phyloP scores from a whole-genome alignment of 106 monocot species.

The Dactylorhiza incarnata region DNA sequence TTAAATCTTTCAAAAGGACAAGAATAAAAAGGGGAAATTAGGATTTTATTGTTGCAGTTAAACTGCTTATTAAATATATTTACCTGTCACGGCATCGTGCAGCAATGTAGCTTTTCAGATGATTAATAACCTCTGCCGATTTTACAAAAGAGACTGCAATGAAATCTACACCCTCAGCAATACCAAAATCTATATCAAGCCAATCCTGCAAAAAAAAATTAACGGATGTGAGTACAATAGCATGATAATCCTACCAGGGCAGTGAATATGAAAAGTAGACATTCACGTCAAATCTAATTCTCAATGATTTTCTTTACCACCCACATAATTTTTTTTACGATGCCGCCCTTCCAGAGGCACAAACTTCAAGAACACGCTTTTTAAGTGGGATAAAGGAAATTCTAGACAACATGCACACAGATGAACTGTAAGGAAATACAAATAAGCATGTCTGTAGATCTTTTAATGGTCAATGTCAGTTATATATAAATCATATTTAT shows the following conservation, averaged over 20 bases:
- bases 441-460: too few relatives aligned
- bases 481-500: too few relatives aligned
- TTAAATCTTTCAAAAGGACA: neutral
- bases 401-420: too few relatives aligned
- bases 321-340: neutral
- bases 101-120: slow-evolving; percentile 86
- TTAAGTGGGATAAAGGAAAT: neutral
- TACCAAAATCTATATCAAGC: slow-evolving; percentile 84
- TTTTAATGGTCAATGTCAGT: too few relatives aligned
- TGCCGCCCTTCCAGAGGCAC: neutral
- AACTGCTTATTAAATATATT: slow-evolving; percentile 7
- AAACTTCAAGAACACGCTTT: neutral
- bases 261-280: neutral
- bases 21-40: neutral
- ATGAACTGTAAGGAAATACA: too few relatives aligned
- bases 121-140: slow-evolving; percentile 79
- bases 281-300: neutral
- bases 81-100: slow-evolving; percentile 66
- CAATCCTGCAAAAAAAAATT: slow-evolving; percentile 45
- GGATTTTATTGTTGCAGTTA: neutral
- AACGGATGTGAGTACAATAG: neutral
- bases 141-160: slow-evolving; percentile 83
- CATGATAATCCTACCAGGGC: neutral
- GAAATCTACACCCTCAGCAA: slow-evolving; percentile 75
- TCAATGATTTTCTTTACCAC: neutral